phyloP scores from a whole-genome alignment of 768 basidiomycete genomes.

The Hemileccinum rubropunctum region DNA sequence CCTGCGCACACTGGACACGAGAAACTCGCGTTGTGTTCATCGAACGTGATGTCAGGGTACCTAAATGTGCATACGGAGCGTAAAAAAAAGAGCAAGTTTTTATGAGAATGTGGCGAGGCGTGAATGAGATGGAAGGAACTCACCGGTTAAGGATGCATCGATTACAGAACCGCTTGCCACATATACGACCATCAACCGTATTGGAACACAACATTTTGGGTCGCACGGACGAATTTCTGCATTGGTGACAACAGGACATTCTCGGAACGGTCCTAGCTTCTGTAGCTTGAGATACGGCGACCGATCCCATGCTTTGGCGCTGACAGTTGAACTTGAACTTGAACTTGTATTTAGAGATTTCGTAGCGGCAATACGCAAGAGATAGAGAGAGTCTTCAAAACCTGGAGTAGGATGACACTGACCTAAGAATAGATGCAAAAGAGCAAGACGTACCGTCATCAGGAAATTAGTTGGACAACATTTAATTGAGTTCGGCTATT shows the following conservation, averaged over 20 bases:
- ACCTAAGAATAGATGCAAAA: too few relatives aligned
- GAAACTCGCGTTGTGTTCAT: conserved; percentile 28
- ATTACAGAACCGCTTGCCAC: conserved; percentile 35
- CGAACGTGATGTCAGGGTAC: conserved; percentile 39
- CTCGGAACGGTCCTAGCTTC: neutral
- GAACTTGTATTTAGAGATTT: neutral
- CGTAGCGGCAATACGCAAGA: too few relatives aligned
- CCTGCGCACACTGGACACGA: conserved; percentile 45
- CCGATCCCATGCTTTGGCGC: neutral
- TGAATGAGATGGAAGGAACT: neutral
- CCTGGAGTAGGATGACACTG: too few relatives aligned
- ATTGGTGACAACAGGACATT: conserved; percentile 36
- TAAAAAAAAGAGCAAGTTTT: neutral
- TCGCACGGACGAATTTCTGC: conserved; percentile 22
- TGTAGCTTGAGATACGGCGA: neutral
- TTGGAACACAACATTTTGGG: conserved; percentile 39
- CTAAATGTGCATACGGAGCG: conserved; percentile 17
- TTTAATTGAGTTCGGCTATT: too few relatives aligned
- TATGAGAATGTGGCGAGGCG: neutral
- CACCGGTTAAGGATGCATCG: conserved; percentile 35
- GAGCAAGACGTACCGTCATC: too few relatives aligned
- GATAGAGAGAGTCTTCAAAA: too few relatives aligned
- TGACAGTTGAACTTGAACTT: conserved; percentile 4
- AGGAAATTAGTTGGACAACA: too few relatives aligned
- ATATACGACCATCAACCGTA: conserved; percentile 12